Percentiles rank a stretch among this genome's conserved stretches.
Evolutionary conservation across 2,329 filamentous ascomycete species (phyloP).

Genomic region (Dothiorella sarmentorum): DNA sequence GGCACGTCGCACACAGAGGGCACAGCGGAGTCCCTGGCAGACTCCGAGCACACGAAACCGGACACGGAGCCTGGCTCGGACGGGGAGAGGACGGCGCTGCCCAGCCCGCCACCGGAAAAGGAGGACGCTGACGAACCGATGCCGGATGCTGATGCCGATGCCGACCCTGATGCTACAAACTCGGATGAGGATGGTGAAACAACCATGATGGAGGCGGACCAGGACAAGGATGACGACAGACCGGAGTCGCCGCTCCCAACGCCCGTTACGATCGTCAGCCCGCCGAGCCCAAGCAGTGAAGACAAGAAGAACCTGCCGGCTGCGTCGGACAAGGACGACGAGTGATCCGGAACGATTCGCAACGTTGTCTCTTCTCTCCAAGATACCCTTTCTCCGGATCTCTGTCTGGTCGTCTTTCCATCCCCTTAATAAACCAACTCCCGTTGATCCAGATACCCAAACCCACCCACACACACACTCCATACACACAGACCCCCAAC

Average conservation of each 20-base stretch:
- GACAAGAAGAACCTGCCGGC: not conserved
- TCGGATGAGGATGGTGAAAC: conserved; percentile 4
- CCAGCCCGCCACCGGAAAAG: conserved; percentile 35
- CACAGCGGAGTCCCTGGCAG: conserved; percentile 3
- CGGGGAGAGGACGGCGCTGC: conserved; percentile 27
- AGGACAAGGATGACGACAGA: not conserved
- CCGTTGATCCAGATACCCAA: conserved; percentile 8
- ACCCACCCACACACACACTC: not conserved
- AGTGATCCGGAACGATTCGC: not conserved
- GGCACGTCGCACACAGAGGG: conserved; percentile 2
- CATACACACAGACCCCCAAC: not conserved
- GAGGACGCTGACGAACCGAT: conserved; percentile 23
- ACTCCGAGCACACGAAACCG: conserved; percentile 3
- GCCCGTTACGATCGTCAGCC: conserved; percentile 36
- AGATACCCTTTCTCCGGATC: not conserved
- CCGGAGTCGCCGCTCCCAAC: conserved; percentile 22
- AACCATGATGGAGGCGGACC: not conserved
- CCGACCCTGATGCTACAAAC: not conserved
- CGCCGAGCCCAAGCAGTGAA: conserved; percentile 31
- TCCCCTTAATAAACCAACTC: no score
- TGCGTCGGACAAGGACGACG: not conserved
- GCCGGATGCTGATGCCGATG: conserved; percentile 13
- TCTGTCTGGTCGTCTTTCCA: not conserved
- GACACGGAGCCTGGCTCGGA: not conserved
- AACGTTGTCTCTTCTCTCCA: not conserved